These are phyloP conservation scores for Termitomyces sp. DNA, from an alignment of 768 basidiomycete species.

Conservation along the genomic window DNA sequence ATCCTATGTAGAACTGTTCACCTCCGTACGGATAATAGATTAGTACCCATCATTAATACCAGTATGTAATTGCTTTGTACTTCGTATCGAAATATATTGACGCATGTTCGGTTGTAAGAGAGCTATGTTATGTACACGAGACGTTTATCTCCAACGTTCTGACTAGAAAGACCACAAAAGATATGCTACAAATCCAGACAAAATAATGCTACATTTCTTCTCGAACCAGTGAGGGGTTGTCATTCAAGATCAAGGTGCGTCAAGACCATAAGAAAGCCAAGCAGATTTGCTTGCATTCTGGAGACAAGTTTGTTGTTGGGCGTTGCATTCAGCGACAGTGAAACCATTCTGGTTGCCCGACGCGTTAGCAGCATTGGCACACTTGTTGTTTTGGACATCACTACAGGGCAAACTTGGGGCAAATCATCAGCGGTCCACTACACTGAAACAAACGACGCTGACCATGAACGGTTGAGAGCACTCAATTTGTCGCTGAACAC, in stretches of 20 bases:
- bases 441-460: not conserved
- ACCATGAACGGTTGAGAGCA: slow-evolving; percentile 50
- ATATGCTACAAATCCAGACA: slow-evolving; percentile 14
- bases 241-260: not conserved
- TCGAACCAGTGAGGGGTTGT: not conserved
- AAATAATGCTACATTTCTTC: slow-evolving; percentile 2
- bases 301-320: slow-evolving; percentile 40
- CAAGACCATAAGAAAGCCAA: not conserved
- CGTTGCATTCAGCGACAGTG: slow-evolving; percentile 43
- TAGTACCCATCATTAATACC: not conserved
- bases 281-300: slow-evolving; percentile 18
- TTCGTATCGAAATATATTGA: not conserved
- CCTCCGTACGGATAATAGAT: not conserved
- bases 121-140: not conserved
- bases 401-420: slow-evolving; percentile 20
- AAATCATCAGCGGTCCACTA: not conserved
- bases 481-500: slow-evolving; percentile 40
- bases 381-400: slow-evolving; percentile 58
- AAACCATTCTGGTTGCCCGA: slow-evolving; percentile 44
- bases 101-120: too few species aligned
- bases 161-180: not conserved
- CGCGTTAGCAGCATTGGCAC: slow-evolving; percentile 53
- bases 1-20: too few species aligned
- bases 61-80: not conserved
- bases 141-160: not conserved